These are phyloP conservation scores for Nymphaea colorata DNA, from an alignment of 164 flowering plant genomes.

Conservation along the genomic window DNA sequence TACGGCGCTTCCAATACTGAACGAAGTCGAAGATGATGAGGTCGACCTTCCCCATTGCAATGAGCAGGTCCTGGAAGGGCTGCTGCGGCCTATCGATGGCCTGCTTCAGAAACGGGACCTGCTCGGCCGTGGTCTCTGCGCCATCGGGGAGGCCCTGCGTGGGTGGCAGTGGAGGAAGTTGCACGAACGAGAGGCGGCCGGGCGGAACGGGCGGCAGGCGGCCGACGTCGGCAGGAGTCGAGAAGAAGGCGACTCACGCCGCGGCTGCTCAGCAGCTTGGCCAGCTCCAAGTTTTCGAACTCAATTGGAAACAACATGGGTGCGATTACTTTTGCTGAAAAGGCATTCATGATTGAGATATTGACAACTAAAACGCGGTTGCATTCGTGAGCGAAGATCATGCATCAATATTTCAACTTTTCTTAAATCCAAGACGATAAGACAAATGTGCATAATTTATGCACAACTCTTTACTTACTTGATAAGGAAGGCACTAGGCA, in stretches of 20 bases:
- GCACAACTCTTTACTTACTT: too few relatives aligned
- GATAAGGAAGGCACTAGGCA: too few relatives aligned
- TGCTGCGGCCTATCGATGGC: slow-evolving; percentile 13
- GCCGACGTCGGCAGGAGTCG: slow-evolving; percentile 4
- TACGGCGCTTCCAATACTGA: slow-evolving; percentile 3
- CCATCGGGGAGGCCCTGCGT: slow-evolving; percentile 9
- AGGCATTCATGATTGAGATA: too few relatives aligned
- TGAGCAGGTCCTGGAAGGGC: background rate
- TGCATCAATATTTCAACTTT: too few relatives aligned
- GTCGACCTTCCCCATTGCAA: slow-evolving; percentile 10
- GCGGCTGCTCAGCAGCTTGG: background rate
- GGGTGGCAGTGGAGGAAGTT: background rate
- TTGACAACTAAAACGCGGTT: too few relatives aligned
- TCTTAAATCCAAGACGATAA: too few relatives aligned
- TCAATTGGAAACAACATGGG: too few relatives aligned
- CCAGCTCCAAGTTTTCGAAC: slow-evolving; percentile 4
- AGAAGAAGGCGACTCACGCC: slow-evolving; percentile 7
- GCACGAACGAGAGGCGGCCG: background rate
- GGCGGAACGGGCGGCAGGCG: slow-evolving; percentile 4
- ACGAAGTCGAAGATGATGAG: slow-evolving; percentile 23
- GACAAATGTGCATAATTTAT: too few relatives aligned
- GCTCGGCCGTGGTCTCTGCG: slow-evolving; percentile 16
- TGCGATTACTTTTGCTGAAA: too few relatives aligned
- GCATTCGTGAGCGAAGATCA: too few relatives aligned
- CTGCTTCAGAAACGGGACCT: slow-evolving; percentile 11